Evolutionary conservation across 805 yeast genomes (phyloP).

Genomic region (Nakazawaea siamensis): DNA sequence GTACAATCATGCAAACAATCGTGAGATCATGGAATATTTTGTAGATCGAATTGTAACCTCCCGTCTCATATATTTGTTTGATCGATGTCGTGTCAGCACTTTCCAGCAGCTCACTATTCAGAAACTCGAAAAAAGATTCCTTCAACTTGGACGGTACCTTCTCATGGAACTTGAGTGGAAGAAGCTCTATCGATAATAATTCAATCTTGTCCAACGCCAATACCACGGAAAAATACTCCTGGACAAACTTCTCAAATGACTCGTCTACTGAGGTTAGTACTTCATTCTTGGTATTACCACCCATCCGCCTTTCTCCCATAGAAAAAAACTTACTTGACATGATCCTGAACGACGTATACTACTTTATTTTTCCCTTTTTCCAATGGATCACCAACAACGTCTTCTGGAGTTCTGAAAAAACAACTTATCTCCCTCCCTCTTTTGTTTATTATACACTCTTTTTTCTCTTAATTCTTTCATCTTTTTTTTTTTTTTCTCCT

Average conservation of each 20-base stretch:
- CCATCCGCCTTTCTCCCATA: too few species aligned
- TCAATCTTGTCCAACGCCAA: constrained; percentile 15
- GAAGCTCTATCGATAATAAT: constrained; percentile 7
- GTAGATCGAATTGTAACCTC: constrained; percentile 41
- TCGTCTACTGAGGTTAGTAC: not conserved
- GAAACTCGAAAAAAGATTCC: constrained; percentile 29
- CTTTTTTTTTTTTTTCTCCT: too few species aligned
- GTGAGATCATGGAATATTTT: constrained; percentile 60
- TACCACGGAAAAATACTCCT: constrained; percentile 17
- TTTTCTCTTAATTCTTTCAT: too few species aligned
- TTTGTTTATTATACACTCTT: too few species aligned
- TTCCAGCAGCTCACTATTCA: constrained; percentile 21
- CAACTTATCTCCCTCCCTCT: too few species aligned
- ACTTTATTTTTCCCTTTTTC: too few species aligned
- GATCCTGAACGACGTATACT: too few species aligned
- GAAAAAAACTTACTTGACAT: too few species aligned
- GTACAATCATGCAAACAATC: constrained; percentile 40
- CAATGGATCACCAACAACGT: too few species aligned
- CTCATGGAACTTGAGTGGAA: constrained; percentile 44
- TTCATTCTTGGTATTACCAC: too few species aligned
- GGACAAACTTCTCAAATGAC: constrained; percentile 11
- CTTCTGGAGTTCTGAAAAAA: too few species aligned
- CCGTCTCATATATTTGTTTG: constrained; percentile 27
- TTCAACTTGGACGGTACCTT: constrained; percentile 32
- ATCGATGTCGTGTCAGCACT: constrained; percentile 28